Percentiles rank a stretch among this genome's conserved stretches.
These are phyloP conservation scores for Pseudocercospora cruenta DNA, from an alignment of 2,329 filamentous ascomycete species.

Conservation along the genomic window DNA sequence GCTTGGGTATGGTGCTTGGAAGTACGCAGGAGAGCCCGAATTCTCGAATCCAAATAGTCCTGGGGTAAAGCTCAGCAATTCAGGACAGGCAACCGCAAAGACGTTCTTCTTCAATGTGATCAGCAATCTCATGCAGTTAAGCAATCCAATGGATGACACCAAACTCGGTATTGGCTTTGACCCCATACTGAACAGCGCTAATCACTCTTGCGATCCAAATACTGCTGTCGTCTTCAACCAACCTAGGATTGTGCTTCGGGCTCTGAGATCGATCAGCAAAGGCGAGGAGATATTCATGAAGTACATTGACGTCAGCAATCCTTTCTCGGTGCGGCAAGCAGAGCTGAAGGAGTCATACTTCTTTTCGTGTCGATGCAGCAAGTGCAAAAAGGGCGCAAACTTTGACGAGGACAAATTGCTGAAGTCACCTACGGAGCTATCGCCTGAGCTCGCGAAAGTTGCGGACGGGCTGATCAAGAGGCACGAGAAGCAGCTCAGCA, in stretches of 20 bases:
- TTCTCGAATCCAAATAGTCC: conserved; percentile 6
- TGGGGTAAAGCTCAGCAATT: background rate
- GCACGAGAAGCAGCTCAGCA: conserved; percentile 27
- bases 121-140: conserved; percentile 62
- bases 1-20: conserved; percentile 58
- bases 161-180: conserved; percentile 63
- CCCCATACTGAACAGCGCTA: conserved; percentile 57
- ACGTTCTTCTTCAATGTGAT: conserved; percentile 49
- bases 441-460: conserved; percentile 25
- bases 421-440: conserved; percentile 35
- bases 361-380: conserved; percentile 61
- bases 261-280: conserved; percentile 56
- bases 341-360: conserved; percentile 61
- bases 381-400: conserved; percentile 49
- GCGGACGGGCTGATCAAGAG: conserved; percentile 29
- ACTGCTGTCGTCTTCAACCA: conserved; percentile 62
- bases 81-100: conserved; percentile 9
- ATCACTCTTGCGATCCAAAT: conserved; percentile 67
- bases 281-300: conserved; percentile 64
- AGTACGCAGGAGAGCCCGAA: conserved; percentile 50
- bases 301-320: conserved; percentile 62
- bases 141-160: conserved; percentile 56
- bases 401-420: conserved; percentile 49
- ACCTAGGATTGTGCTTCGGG: conserved; percentile 53
- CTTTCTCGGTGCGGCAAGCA: conserved; percentile 53